Conservation (phyloP, 768 basidiomycete genomes). For the Rhodotorula toruloides region DNA sequence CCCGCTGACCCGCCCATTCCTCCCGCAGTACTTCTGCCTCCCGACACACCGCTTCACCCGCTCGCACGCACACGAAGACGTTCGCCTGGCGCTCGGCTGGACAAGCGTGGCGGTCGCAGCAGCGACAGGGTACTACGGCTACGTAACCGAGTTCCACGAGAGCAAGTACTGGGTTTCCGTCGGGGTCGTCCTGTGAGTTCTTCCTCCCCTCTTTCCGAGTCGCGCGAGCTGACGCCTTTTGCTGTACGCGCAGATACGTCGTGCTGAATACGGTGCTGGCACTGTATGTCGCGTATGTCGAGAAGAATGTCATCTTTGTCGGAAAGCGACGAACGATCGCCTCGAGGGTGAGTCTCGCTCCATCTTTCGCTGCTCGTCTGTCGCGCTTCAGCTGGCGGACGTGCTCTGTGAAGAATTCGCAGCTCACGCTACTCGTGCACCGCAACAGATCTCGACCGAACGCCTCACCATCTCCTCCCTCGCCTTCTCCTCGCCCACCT, state of each 20-base stretch:
- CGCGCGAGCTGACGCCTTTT: neutral
- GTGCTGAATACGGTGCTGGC: conserved; percentile 66
- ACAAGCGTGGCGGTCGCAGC: conserved; percentile 72
- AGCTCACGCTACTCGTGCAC: too few relatives aligned
- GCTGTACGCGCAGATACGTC: conserved; percentile 60
- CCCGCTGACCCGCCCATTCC: too few relatives aligned
- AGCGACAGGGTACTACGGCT: conserved; percentile 77
- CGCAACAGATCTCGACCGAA: conserved; percentile 32
- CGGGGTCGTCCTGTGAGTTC: conserved; percentile 67
- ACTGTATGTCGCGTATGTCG: conserved; percentile 78
- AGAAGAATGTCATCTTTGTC: conserved; percentile 75
- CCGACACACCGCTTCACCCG: conserved; percentile 73
- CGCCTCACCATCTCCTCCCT: conserved; percentile 21
- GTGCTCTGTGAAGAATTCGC: neutral
- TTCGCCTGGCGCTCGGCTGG: conserved; percentile 82
- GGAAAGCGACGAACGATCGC: conserved; percentile 86
- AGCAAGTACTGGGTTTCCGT: conserved; percentile 73
- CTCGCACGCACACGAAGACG: conserved; percentile 79
- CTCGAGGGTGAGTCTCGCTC: conserved; percentile 60
- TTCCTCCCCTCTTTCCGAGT: neutral
- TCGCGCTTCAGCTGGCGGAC: too few relatives aligned
- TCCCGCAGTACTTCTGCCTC: conserved; percentile 67
- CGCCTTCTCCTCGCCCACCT: conserved; percentile 2
- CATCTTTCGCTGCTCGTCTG: neutral
- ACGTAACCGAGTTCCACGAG: conserved; percentile 75